Evolutionary conservation across 768 basidiomycete species (phyloP), one percentile per base, ranked within the genome.

Genomic region (Cystofilobasidium macerans): DNA sequence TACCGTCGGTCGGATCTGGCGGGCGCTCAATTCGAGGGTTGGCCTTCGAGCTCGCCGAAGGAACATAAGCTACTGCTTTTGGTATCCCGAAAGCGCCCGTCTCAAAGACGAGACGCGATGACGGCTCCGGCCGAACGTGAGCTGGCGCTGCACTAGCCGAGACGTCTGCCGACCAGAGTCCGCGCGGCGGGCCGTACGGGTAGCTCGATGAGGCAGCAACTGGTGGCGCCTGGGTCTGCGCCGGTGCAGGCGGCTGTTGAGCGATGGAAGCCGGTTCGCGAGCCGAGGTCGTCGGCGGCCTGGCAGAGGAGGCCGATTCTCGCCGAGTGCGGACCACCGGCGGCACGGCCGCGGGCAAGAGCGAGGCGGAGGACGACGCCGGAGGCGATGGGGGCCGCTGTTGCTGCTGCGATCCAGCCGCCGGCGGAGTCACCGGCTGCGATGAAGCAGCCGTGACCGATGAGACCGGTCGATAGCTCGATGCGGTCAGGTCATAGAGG

Each of bases 11-110:
- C 40, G 36, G 20, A 33, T 40, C 22, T 18, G 43, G 45, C 18
- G 24, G 20, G 18, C 6, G 38, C 16, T 40, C 58, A 9, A 26
- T 13, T 26, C 38, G 38, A 26, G 40, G 24, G 9, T 48, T 62
- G 28, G 22, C 30, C 30, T 57, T 32, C 30, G 47, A 36, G 22
- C n/a, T 28, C 18, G 48, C 33, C 35, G 30, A 35, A 16, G 43
- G 6, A 14, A 32, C 18, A 12, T 14, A 36, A 5, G 22, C 7
- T 0, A 26, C 40, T 0, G 57, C 58, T 43, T 63, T 68, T 6
- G 67, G 67, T 35, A 68, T 63, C 8, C 67, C 67, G 30, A 58
- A 68, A 11, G 67, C 61, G 20, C 67, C 67, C 28, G 61, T 43
- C 45, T 63, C 67, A 36, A 68, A 68, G 20, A 68, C 60, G 30